Evolutionary conservation across 2,329 filamentous ascomycete genomes (phyloP).

Genomic region (Clonostachys byssicola): DNA sequence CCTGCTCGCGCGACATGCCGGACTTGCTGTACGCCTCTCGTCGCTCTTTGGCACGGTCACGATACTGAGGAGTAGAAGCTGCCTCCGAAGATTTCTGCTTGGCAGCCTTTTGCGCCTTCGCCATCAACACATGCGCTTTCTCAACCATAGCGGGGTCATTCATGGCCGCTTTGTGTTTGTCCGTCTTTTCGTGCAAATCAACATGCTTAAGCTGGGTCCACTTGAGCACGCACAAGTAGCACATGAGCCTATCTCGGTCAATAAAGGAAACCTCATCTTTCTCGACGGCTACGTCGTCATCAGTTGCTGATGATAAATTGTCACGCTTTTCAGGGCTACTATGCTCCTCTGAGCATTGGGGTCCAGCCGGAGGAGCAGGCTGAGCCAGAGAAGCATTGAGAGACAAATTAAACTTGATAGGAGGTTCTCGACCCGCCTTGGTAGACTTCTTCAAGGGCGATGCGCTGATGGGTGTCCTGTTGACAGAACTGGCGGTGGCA

Average conservation of each 20-base stretch:
- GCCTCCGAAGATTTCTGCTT: not conserved
- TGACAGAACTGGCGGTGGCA: not conserved
- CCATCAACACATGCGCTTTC: slow-evolving; percentile 25
- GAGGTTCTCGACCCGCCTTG: not conserved
- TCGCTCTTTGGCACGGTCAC: slow-evolving; percentile 66
- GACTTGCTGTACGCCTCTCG: slow-evolving; percentile 59
- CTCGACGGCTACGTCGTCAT: not conserved
- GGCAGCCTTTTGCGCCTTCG: not conserved
- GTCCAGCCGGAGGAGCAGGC: too few species aligned
- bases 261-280: slow-evolving; percentile 43
- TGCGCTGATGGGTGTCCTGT: not conserved
- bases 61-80: slow-evolving; percentile 37
- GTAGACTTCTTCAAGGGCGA: not conserved
- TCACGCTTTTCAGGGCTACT: too few species aligned
- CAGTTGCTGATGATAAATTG: too few species aligned
- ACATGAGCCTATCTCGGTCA: slow-evolving; percentile 45
- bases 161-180: slow-evolving; percentile 33
- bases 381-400: too few species aligned
- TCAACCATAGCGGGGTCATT: slow-evolving; percentile 40
- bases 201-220: slow-evolving; percentile 38
- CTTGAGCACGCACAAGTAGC: slow-evolving; percentile 40
- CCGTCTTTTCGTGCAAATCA: slow-evolving; percentile 34
- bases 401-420: too few species aligned
- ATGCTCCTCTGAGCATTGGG: too few species aligned
- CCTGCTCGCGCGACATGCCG: slow-evolving; percentile 8